Conservation (phyloP, 2,329 filamentous ascomycete genomes). For the Aschersonia sp. region DNA sequence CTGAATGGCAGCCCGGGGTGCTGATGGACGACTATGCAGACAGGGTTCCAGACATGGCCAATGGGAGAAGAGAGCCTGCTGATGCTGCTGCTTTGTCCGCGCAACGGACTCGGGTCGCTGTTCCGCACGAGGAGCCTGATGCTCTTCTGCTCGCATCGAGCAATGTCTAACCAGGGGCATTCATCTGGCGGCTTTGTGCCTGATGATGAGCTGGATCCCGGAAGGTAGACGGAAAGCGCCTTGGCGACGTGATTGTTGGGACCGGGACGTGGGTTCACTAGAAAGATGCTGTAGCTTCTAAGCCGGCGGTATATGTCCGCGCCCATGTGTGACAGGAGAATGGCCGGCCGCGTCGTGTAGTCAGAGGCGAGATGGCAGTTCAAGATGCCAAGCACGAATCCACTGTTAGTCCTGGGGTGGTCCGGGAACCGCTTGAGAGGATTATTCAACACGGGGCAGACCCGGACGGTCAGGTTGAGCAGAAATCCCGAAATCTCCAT, state of each 20-base stretch:
- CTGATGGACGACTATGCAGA: neutral
- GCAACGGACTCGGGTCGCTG: constrained; percentile 1
- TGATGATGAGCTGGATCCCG: too few relatives aligned
- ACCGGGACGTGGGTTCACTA: neutral
- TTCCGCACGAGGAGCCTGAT: constrained; percentile 1
- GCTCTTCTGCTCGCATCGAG: neutral
- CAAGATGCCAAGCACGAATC: neutral
- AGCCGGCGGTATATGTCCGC: neutral
- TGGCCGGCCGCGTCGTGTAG: neutral
- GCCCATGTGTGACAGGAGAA: neutral
- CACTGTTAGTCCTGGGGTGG: neutral
- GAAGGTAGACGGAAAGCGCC: neutral
- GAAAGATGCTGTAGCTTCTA: neutral
- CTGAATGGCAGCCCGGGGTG: neutral
- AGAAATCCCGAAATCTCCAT: neutral
- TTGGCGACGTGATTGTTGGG: neutral
- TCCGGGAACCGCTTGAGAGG: neutral
- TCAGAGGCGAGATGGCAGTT: constrained; percentile 1
- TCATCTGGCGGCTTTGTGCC: neutral
- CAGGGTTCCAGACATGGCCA: neutral
- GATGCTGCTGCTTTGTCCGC: neutral
- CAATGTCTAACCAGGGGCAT: neutral
- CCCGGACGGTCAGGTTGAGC: neutral
- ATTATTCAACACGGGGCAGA: neutral
- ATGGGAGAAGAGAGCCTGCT: neutral